phyloP scores from a whole-genome alignment of 331 rosid species.

The Dryas integrifolia region DNA sequence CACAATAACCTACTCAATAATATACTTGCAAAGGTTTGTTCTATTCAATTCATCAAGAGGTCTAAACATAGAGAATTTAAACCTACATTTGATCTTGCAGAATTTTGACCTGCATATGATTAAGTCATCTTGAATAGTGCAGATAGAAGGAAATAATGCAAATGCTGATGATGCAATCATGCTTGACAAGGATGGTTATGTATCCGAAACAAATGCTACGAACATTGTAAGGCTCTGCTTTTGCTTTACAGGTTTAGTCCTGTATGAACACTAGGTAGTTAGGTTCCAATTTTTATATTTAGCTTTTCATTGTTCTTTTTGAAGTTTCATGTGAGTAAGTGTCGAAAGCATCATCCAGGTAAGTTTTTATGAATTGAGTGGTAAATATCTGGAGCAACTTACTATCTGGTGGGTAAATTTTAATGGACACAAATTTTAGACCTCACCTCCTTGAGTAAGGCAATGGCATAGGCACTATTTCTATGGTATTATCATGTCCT shows the following conservation, averaged over 20 bases:
- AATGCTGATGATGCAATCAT: constrained; percentile 76
- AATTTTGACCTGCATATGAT: background rate
- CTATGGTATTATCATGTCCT: background rate
- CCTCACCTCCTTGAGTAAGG: background rate
- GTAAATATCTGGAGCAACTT: background rate
- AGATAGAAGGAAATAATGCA: constrained; percentile 87
- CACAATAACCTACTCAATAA: constrained; percentile 91
- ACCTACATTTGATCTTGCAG: constrained; percentile 7
- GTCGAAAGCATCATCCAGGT: background rate
- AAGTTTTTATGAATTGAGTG: background rate
- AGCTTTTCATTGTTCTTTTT: background rate
- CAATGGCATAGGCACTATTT: background rate
- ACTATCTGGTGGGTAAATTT: no score
- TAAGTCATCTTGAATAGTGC: constrained; percentile 29
- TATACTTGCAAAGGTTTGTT: constrained; percentile 82
- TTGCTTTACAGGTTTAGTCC: constrained; percentile 23
- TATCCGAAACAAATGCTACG: constrained; percentile 86
- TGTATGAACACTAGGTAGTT: background rate
- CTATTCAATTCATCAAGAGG: background rate
- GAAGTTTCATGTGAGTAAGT: background rate
- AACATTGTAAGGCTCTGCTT: constrained; percentile 59
- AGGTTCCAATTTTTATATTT: background rate
- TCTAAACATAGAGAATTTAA: no score
- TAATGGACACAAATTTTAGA: background rate
- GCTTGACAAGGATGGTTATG: constrained; percentile 85